Evolutionary conservation across 805 yeast genomes (phyloP).

Genomic region (Teunomyces atbi): DNA sequence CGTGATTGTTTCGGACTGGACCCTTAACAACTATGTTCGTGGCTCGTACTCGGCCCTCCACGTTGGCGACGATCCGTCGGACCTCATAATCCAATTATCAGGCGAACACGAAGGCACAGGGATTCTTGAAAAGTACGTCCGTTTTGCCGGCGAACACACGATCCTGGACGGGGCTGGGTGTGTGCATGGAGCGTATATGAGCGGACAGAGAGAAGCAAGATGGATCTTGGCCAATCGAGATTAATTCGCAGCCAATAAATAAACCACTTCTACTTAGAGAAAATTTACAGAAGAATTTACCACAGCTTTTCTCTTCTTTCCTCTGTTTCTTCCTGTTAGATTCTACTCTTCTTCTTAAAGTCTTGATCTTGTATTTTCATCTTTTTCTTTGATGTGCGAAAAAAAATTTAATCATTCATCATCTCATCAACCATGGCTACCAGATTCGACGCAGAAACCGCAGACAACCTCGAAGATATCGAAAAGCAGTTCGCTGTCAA

Average conservation of each 20-base stretch:
- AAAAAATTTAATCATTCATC: constrained; percentile 3
- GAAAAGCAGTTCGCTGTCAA: constrained; percentile 97
- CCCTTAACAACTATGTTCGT: constrained; percentile 68
- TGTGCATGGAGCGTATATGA: constrained; percentile 85
- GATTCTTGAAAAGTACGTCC: constrained; percentile 51
- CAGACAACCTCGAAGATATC: constrained; percentile 93
- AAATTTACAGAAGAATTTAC: neutral
- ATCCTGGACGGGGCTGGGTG: constrained; percentile 86
- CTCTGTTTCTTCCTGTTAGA: neutral
- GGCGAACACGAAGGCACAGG: constrained; percentile 33
- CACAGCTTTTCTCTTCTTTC: neutral
- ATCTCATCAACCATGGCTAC: constrained; percentile 25
- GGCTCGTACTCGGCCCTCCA: constrained; percentile 80
- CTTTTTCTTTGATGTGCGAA: neutral
- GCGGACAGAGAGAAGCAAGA: constrained; percentile 60
- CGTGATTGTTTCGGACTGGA: constrained; percentile 66
- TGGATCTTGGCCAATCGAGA: constrained; percentile 31
- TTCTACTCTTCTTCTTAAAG: neutral
- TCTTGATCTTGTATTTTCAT: neutral
- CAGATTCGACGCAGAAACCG: constrained; percentile 78
- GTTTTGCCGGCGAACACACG: constrained; percentile 94
- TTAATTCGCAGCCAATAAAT: neutral
- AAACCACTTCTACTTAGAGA: neutral
- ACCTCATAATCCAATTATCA: constrained; percentile 57
- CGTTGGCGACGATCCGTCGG: constrained; percentile 69